Conservation (phyloP, 768 basidiomycete genomes). For the Serendipita sp. region DNA sequence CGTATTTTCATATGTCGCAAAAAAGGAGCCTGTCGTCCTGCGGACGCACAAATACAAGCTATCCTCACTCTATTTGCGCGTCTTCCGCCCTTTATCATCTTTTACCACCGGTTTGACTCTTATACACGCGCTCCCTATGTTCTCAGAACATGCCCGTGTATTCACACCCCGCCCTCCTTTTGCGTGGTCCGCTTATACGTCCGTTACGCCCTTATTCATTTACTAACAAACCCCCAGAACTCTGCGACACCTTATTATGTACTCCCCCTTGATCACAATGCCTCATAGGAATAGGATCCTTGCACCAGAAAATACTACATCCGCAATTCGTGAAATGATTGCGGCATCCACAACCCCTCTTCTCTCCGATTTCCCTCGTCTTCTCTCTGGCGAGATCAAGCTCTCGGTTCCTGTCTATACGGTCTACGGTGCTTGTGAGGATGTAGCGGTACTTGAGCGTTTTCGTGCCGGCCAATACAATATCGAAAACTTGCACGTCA, state of each 20-base stretch:
- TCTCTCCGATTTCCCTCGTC: conserved; percentile 85
- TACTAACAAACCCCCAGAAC: conserved; percentile 28
- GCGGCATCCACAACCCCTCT: conserved; percentile 39
- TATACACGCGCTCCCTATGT: background rate
- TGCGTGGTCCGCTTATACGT: background rate
- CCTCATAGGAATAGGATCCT: conserved; percentile 68
- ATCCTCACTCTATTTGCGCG: background rate
- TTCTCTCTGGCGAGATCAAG: conserved; percentile 80
- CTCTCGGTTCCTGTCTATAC: conserved; percentile 89
- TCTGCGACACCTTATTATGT: conserved; percentile 87
- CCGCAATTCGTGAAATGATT: conserved; percentile 54
- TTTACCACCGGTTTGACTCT: background rate
- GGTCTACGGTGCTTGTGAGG: conserved; percentile 95
- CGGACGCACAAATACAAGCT: too few species aligned
- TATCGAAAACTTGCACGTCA: conserved; percentile 77
- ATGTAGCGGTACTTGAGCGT: conserved; percentile 83
- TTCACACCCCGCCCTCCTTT: background rate
- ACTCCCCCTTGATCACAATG: conserved; percentile 83
- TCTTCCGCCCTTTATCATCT: background rate
- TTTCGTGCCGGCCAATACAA: conserved; percentile 69
- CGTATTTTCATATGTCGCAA: background rate
- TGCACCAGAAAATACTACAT: conserved; percentile 48
- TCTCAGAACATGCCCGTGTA: background rate
- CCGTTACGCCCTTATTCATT: background rate
- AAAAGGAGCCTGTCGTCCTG: background rate